A percentile compares a stretch with the other conserved stretches of the same genome.
phyloP scores from a whole-genome alignment of 495 filamentous ascomycete genomes.

The Hypoxylon trugodes region DNA sequence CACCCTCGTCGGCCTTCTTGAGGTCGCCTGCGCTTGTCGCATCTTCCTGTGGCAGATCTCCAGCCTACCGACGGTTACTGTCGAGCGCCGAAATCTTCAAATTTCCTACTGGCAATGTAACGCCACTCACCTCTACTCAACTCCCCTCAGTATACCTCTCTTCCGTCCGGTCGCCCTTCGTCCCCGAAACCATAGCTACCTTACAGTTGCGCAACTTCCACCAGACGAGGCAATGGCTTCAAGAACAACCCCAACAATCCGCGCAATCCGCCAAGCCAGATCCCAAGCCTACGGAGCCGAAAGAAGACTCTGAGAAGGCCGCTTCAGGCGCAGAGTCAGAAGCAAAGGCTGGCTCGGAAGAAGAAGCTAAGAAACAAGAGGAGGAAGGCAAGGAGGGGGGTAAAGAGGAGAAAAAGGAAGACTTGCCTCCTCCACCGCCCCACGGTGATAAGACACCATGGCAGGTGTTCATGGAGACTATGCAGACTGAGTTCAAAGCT shows the following conservation, averaged over 20 bases:
- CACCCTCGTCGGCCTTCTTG: constrained; percentile 48
- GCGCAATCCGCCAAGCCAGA: constrained; percentile 48
- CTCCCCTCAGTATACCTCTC: constrained; percentile 38
- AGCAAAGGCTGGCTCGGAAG: constrained; percentile 54
- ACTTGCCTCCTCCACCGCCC: constrained; percentile 87
- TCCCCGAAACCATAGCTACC: constrained; percentile 47
- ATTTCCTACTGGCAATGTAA: constrained; percentile 25
- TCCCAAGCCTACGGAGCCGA: constrained; percentile 46
- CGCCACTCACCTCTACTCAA: constrained; percentile 38
- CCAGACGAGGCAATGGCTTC: constrained; percentile 46
- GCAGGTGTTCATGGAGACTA: constrained; percentile 97
- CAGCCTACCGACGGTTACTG: constrained; percentile 67
- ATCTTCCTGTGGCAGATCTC: constrained; percentile 59
- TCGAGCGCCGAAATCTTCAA: constrained; percentile 45
- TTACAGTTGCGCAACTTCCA: constrained; percentile 53
- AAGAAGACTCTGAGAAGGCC: constrained; percentile 37
- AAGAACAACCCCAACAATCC: constrained; percentile 38
- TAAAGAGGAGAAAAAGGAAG: constrained; percentile 70
- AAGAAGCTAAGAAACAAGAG: constrained; percentile 59
- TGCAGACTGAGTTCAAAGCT: constrained; percentile 90
- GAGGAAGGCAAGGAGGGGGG: constrained; percentile 58
- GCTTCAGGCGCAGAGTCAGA: constrained; percentile 48
- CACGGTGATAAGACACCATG: constrained; percentile 98
- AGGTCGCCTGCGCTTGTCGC: constrained; percentile 48
- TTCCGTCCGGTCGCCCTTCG: constrained; percentile 57